Evolutionary conservation across 768 basidiomycete species (phyloP), one percentile per base, ranked within the genome.

Genomic region (Omphalotus guepiniiformis): DNA sequence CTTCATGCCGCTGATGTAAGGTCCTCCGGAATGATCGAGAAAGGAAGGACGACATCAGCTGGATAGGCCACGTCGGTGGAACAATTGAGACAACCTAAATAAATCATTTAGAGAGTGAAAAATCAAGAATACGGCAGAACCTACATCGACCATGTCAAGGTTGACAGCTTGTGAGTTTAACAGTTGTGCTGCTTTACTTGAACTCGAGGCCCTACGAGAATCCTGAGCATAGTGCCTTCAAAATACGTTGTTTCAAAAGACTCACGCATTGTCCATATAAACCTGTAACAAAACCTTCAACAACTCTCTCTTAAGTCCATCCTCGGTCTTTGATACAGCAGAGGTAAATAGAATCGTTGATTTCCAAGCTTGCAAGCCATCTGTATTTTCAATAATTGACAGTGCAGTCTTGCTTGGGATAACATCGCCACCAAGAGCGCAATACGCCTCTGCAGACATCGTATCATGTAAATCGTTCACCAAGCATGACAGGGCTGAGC

Each of bases 361-460:
- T 65, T 47, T 63, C 51, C 49, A 63, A 4, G 19, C 16, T 56
- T 73, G 78, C 56, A 82, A 65, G 11, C 66, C 69, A 11, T 61
- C 66, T 39, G 55, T 59, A 16, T 70, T 77, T 57, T 72, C 75
- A 19, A 75, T 80, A 30, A 83, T 69, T 0, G 66, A 45, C 28
- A 73, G 70, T 0, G 82, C 83, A 0, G 75, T 65, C 52, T 78
- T 82, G 2, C 73, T 67, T 0, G 85, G 74, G 3, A 96, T 68
- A 19, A 95, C 76, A 18, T 80, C 78, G 4, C 93, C 91, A 15
- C 82, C 83, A 26, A 86, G 78, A 1, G 85, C 77, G 57, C 93
- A 95, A 63, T 93, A 96, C 4, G 83, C 76, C 59, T 95, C 91
- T 0, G 93, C 90, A 2, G 90, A 87, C 0, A 77, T 68, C 0